Evolutionary conservation across 148 eudicot species (phyloP).

Genomic region (Simmondsia chinensis): DNA sequence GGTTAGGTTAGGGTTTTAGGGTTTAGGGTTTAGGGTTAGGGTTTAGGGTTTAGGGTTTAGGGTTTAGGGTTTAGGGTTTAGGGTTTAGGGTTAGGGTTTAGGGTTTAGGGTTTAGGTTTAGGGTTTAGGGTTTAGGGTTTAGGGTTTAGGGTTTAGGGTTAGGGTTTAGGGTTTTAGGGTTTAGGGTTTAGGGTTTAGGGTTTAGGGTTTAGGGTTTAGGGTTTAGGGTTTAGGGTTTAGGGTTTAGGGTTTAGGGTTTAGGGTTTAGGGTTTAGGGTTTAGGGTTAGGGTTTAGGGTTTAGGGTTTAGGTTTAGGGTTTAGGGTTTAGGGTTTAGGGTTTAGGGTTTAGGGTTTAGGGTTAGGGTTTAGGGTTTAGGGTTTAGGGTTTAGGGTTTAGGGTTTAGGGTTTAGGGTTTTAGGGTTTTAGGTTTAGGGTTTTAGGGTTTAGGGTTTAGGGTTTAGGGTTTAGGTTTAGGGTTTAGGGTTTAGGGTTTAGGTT

Average conservation of each 20-base stretch:
- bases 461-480: slow-evolving; percentile 6
- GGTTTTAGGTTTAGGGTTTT: slow-evolving; percentile 17
- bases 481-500: slow-evolving; percentile 9
- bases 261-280: slow-evolving; percentile 10
- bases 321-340: slow-evolving; percentile 1
- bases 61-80: slow-evolving; percentile 17
- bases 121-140: slow-evolving; percentile 8
- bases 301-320: slow-evolving; percentile 3
- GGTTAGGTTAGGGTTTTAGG: slow-evolving; percentile 13
- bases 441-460: slow-evolving; percentile 13
- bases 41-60: slow-evolving; percentile 16
- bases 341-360: slow-evolving; percentile 7
- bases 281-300: slow-evolving; percentile 10
- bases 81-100: slow-evolving; percentile 10
- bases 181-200: slow-evolving; percentile 6
- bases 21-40: slow-evolving; percentile 20
- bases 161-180: slow-evolving; percentile 10
- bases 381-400: not conserved
- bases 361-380: not conserved
- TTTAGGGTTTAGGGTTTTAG: slow-evolving; percentile 3
- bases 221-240: slow-evolving; percentile 14
- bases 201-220: slow-evolving; percentile 13
- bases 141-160: slow-evolving; percentile 13
- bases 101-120: slow-evolving; percentile 15
- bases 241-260: slow-evolving; percentile 9